phyloP scores from a whole-genome alignment of 116 monocot genomes.

The Dioscorea cayenensis region DNA sequence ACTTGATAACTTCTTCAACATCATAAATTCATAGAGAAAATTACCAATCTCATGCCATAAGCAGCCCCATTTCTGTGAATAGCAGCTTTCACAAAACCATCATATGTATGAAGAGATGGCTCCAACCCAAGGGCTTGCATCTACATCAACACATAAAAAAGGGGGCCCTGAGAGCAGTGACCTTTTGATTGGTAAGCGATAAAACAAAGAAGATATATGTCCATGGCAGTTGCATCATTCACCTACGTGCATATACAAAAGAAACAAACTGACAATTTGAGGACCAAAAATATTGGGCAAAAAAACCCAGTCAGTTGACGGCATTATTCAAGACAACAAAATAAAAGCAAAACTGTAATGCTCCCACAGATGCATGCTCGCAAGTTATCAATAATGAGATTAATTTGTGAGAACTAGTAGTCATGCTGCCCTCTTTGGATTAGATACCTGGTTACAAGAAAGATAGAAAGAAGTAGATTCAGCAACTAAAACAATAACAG shows the following conservation, averaged over 20 bases:
- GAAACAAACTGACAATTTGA: background rate
- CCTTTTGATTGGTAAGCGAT: background rate
- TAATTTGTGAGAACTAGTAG: no score
- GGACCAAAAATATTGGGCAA: background rate
- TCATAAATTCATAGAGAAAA: conserved; percentile 2
- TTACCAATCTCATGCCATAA: conserved; percentile 71
- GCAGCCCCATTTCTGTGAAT: conserved; percentile 40
- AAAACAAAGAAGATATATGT: background rate
- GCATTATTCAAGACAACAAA: background rate
- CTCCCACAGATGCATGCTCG: no score
- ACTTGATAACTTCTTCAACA: background rate
- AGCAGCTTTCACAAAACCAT: conserved; percentile 72
- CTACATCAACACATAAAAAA: conserved; percentile 23
- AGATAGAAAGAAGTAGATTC: no score
- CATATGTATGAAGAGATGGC: conserved; percentile 66
- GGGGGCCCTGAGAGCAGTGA: background rate
- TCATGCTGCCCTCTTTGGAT: no score
- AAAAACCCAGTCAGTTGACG: background rate
- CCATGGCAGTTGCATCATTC: background rate
- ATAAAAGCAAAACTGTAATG: no score
- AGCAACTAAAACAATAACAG: no score
- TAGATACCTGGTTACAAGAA: no score
- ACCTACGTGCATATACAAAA: background rate
- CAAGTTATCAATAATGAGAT: no score
- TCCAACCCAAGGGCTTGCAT: conserved; percentile 60